Evolutionary conservation across 2,329 filamentous ascomycete genomes (phyloP).

Genomic region (Microdochium bolleyi): DNA sequence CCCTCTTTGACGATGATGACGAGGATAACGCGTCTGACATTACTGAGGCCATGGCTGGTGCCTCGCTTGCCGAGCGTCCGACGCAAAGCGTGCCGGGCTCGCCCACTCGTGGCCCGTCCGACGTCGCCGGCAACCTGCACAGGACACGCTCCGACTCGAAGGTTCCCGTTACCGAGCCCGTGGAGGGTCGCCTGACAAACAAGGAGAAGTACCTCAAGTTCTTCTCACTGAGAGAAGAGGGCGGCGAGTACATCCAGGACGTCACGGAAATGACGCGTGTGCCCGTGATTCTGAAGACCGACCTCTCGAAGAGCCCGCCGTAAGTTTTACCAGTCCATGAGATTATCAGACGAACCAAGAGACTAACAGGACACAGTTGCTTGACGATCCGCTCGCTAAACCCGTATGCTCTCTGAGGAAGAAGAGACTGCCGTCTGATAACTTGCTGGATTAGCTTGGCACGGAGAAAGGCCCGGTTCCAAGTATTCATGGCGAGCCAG

Average conservation of each 20-base stretch:
- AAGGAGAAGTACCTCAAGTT: conserved; percentile 95
- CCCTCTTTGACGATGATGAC: conserved; percentile 82
- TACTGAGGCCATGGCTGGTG: conserved; percentile 85
- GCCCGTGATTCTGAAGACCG: conserved; percentile 96
- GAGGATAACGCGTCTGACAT: conserved; percentile 82
- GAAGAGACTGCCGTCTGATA: neutral
- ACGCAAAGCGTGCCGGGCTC: conserved; percentile 95
- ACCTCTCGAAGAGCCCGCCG: conserved; percentile 97
- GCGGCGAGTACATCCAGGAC: conserved; percentile 95
- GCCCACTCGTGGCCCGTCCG: conserved; percentile 67
- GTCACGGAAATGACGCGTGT: conserved; percentile 96
- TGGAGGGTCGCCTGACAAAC: conserved; percentile 74
- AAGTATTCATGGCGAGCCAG: too few relatives aligned
- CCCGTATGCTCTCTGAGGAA: conserved; percentile 42
- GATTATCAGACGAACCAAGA: neutral
- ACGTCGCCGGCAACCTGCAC: conserved; percentile 61
- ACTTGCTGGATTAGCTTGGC: neutral
- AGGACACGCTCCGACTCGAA: conserved; percentile 93
- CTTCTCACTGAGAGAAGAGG: conserved; percentile 85
- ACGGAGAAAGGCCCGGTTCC: too few relatives aligned
- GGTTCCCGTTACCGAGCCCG: conserved; percentile 65
- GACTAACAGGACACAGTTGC: conserved; percentile 43
- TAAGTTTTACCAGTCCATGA: conserved; percentile 50
- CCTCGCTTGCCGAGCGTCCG: conserved; percentile 79
- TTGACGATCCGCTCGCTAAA: conserved; percentile 61